Percentiles rank a stretch among this genome's conserved stretches.
Conservation (phyloP, 129 eudicot species). For the Rutidosis leptorrhynchoides region DNA sequence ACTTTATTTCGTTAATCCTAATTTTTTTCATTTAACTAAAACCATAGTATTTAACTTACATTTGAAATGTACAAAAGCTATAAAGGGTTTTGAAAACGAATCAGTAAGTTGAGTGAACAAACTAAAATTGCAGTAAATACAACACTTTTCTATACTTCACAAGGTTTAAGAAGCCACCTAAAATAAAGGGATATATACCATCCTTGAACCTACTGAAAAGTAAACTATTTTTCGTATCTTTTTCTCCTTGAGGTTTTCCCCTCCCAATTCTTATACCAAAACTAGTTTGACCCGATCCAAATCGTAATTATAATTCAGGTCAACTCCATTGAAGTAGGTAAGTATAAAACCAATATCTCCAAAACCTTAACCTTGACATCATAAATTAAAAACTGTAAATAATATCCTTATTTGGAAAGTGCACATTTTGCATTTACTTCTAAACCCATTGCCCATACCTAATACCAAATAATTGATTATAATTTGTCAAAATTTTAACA, state of each 20-base stretch:
- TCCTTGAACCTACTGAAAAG: constrained; percentile 28
- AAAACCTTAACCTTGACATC: constrained; percentile 7
- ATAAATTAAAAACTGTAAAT: constrained; percentile 1
- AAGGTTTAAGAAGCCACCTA: constrained; percentile 31
- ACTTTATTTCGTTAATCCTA: neutral
- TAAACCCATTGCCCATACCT: constrained; percentile 19
- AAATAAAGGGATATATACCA: constrained; percentile 23
- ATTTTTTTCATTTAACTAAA: constrained; percentile 5
- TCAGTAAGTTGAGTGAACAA: neutral
- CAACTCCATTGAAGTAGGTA: neutral
- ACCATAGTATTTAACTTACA: too few species aligned
- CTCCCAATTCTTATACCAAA: neutral
- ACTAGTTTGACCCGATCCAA: constrained; percentile 1
- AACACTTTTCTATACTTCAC: constrained; percentile 19
- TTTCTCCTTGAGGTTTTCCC: neutral
- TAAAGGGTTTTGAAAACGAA: neutral
- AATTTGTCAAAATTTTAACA: neutral
- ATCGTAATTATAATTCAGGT: neutral
- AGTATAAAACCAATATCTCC: neutral
- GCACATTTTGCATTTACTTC: constrained; percentile 1
- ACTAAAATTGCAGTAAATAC: neutral
- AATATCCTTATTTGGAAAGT: neutral
- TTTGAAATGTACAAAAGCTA: neutral
- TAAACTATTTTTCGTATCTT: neutral
- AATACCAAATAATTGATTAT: constrained; percentile 26